Percentiles rank a stretch among this genome's conserved stretches.
Evolutionary conservation across 2,329 filamentous ascomycete species (phyloP).

Genomic region (Pestalotiopsis sp.): DNA sequence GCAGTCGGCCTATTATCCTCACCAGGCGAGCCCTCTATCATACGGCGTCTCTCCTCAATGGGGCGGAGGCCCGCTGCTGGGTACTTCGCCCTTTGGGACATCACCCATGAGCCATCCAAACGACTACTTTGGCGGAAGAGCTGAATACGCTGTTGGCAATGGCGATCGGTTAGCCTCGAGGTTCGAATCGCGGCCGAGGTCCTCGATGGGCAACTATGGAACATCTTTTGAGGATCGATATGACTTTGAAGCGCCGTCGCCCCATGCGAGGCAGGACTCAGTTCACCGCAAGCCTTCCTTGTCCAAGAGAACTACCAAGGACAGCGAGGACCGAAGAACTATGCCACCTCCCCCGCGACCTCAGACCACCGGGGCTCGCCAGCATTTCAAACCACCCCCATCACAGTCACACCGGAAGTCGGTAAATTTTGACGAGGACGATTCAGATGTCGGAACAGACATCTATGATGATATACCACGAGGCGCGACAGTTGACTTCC

Average conservation of each 20-base stretch:
- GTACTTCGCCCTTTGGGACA: background rate
- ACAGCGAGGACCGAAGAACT: slow-evolving; percentile 44
- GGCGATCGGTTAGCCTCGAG: slow-evolving; percentile 23
- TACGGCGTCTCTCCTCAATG: slow-evolving; percentile 25
- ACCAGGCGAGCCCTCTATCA: slow-evolving; percentile 27
- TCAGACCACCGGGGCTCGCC: slow-evolving; percentile 32
- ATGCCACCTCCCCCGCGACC: slow-evolving; percentile 53
- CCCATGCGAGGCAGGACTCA: slow-evolving; percentile 34
- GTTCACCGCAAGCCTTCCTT: slow-evolving; percentile 44
- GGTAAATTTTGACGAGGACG: slow-evolving; percentile 28
- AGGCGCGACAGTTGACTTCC: slow-evolving; percentile 30
- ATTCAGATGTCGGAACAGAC: slow-evolving; percentile 20
- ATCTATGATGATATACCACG: slow-evolving; percentile 21
- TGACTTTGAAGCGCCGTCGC: slow-evolving; percentile 37
- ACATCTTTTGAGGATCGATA: slow-evolving; percentile 33
- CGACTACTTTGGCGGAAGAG: slow-evolving; percentile 11
- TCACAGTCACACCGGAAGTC: slow-evolving; percentile 29
- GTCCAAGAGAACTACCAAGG: slow-evolving; percentile 35
- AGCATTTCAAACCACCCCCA: slow-evolving; percentile 31
- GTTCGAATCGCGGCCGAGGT: slow-evolving; percentile 34
- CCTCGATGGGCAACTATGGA: slow-evolving; percentile 41
- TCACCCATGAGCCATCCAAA: slow-evolving; percentile 7
- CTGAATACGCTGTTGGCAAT: background rate
- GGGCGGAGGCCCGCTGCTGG: slow-evolving; percentile 7
- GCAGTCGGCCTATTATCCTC: slow-evolving; percentile 35